Percentiles rank a stretch among this genome's conserved stretches.
Conservation (phyloP, 108 stramenopile genomes). For the Mediolabrus comicus region DNA sequence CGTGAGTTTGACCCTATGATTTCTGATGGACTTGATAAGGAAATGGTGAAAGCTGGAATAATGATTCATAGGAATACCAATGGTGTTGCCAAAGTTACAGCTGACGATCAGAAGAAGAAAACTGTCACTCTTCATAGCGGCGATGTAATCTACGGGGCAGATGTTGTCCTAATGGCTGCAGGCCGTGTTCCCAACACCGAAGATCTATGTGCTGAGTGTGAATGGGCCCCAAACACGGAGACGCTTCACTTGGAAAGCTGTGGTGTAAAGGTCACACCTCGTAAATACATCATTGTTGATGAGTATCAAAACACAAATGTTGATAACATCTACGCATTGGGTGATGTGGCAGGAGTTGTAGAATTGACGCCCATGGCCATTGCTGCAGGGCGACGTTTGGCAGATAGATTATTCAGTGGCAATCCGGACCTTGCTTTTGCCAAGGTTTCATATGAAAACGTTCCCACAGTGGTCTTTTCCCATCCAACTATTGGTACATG, state of each 20-base stretch:
- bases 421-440: slow-evolving; percentile 24
- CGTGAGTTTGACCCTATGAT: slow-evolving; percentile 87
- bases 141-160: slow-evolving; percentile 65
- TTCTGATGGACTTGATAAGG: slow-evolving; percentile 57
- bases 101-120: slow-evolving; percentile 49
- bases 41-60: slow-evolving; percentile 76
- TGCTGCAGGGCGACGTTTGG: slow-evolving; percentile 85
- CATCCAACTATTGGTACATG: slow-evolving; percentile 88
- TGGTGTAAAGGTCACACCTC: slow-evolving; percentile 49
- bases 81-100: slow-evolving; percentile 64
- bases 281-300: slow-evolving; percentile 73
- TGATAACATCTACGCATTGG: slow-evolving; percentile 83
- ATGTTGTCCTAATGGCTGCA: slow-evolving; percentile 80
- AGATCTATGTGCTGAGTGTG: slow-evolving; percentile 44
- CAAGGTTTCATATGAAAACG: slow-evolving; percentile 72
- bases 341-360: slow-evolving; percentile 86
- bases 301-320: slow-evolving; percentile 85
- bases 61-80: slow-evolving; percentile 68
- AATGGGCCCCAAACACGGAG: slow-evolving; percentile 57
- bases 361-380: slow-evolving; percentile 97
- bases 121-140: slow-evolving; percentile 58
- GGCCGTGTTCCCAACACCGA: slow-evolving; percentile 66
- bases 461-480: slow-evolving; percentile 91
- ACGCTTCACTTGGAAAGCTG: slow-evolving; percentile 61
- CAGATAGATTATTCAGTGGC: slow-evolving; percentile 87